Evolutionary conservation across 257 asterid species (phyloP), one percentile per base, ranked within the genome.

Genomic region (Solanum rostratum): DNA sequence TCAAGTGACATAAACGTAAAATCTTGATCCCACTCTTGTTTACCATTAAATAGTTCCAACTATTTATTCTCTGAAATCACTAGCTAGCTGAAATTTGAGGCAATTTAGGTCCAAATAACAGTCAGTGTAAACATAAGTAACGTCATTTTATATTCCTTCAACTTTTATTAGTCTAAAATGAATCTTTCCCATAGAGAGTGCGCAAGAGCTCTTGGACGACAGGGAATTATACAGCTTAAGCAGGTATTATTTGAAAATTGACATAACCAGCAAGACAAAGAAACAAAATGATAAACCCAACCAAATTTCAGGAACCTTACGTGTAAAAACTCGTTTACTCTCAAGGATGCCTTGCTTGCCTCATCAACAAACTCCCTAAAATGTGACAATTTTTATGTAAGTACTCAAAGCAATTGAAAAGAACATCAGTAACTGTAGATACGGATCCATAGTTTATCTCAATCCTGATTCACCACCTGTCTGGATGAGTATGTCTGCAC

Each of bases 401-500:
- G 82, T 78, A 16, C 27, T 10, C 82, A 50, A 49, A 76, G 22
- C 63, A 78, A 78, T 1, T 52, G 43, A 78, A 76, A 78, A 84
- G 20, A 27, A 83, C 65, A 39, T 59, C 15, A 18, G 85, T 30
- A 30, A 76, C 6, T 78, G 84, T 29, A 19, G 24, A 27, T 39
- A 65, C 3, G 55, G 6, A 50, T 78, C 22, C 62, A 49, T 27
- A 78, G 27, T 24, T 68, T 69, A 84, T n/a, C 68, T 50, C 45
- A 27, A 73, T 60, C 30, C 59, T 80, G 71, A 53, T 41, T 20
- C 83, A 91, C 87, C 87, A 96, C 99, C 96, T 96, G 87, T 94
- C 94, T 11, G 98, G 99, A 90, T 96, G 99, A 14, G 99, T 96
- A 86, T 95, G 98, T 88, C 98, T 91, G 82, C 99, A 96, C 45